Conservation (phyloP, 208 protist species). For the Phytomonas francai region DNA sequence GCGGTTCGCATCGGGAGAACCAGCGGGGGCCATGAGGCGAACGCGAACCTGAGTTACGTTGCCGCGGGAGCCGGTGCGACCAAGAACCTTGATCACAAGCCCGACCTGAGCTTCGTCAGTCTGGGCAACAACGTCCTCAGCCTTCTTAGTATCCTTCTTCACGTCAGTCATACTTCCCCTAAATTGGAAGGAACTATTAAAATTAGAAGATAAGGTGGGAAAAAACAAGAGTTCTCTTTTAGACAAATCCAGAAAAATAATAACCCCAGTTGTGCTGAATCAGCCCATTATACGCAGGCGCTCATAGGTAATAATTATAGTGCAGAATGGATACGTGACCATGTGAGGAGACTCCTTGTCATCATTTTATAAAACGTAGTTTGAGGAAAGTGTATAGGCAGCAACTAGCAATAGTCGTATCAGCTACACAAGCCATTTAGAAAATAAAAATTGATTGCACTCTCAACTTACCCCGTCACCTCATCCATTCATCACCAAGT, state of each 20-base stretch:
- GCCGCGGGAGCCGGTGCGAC: constrained; percentile 98
- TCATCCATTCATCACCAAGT: not conserved
- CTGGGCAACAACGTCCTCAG: constrained; percentile 66
- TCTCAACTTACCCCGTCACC: not conserved
- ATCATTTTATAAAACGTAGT: not conserved
- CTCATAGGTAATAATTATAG: not conserved
- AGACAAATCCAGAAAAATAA: not conserved
- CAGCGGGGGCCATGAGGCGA: constrained; percentile 89
- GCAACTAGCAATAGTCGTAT: not conserved
- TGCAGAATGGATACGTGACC: not conserved
- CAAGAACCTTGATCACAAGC: constrained; percentile 97
- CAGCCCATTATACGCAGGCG: not conserved
- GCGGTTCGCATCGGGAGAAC: constrained; percentile 86
- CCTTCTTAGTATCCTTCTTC: constrained; percentile 88
- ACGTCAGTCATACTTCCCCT: constrained; percentile 40
- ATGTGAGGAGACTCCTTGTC: not conserved
- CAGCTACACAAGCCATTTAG: no score
- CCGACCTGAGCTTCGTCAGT: constrained; percentile 90
- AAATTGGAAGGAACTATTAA: constrained; percentile 1
- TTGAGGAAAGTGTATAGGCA: not conserved
- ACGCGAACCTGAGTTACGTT: constrained; percentile 98
- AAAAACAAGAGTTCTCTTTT: not conserved
- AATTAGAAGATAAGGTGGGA: not conserved
- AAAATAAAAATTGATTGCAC: not conserved
- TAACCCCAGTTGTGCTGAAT: not conserved